These are phyloP conservation scores for Coleophoma crateriformis DNA, from an alignment of 2,329 filamentous ascomycete genomes.

Conservation along the genomic window DNA sequence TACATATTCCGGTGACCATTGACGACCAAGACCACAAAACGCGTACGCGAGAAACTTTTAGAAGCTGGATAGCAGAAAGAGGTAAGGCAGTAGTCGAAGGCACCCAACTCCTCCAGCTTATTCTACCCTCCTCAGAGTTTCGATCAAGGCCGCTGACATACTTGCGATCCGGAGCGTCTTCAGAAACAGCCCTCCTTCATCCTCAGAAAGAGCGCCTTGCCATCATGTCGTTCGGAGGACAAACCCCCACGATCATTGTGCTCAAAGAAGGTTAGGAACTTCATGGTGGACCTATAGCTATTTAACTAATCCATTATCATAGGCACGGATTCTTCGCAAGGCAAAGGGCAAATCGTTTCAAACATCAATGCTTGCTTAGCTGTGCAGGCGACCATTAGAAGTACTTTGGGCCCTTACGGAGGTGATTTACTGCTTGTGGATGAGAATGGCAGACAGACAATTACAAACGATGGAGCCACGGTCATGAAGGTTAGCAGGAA, in stretches of 20 bases:
- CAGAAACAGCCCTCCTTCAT: too few relatives aligned
- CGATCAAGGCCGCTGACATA: too few relatives aligned
- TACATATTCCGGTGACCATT: not conserved
- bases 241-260: constrained; percentile 97
- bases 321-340: constrained; percentile 97
- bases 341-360: constrained; percentile 91
- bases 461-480: constrained; percentile 97
- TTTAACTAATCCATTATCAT: constrained; percentile 11
- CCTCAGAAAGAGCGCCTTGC: not conserved
- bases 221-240: constrained; percentile 89
- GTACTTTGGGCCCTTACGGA: constrained; percentile 92
- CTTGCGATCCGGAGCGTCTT: too few relatives aligned
- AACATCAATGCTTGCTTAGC: constrained; percentile 99
- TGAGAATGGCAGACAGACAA: constrained; percentile 91
- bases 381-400: constrained; percentile 92
- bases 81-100: not conserved
- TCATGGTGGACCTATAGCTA: not conserved
- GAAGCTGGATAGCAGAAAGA: not conserved
- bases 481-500: constrained; percentile 79
- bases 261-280: constrained; percentile 80
- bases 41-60: not conserved
- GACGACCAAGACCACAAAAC: not conserved
- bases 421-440: constrained; percentile 95
- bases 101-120: too few relatives aligned
- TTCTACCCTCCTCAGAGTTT: too few relatives aligned